phyloP scores from a whole-genome alignment of 2,329 filamentous ascomycete genomes.

The Fusarium nelsonii region DNA sequence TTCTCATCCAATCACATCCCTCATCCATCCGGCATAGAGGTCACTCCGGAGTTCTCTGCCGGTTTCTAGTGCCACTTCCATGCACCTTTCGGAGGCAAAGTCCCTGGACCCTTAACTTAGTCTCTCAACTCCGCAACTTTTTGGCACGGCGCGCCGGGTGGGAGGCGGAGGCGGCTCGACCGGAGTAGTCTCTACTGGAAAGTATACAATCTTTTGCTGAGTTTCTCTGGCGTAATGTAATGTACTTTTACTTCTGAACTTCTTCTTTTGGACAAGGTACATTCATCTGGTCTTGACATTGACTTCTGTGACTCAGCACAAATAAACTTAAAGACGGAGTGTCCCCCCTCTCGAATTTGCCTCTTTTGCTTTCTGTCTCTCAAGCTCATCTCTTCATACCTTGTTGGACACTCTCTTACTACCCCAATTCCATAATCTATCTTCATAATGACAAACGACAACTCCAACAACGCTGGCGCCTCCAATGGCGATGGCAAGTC shows the following conservation, averaged over 20 bases:
- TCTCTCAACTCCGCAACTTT: constrained; percentile 22
- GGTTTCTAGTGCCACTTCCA: neutral
- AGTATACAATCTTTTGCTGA: neutral
- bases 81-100: neutral
- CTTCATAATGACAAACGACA: constrained; percentile 53
- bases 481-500: constrained; percentile 55
- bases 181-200: constrained; percentile 12
- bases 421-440: neutral
- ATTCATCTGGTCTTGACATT: neutral
- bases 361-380: neutral
- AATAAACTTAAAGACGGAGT: constrained; percentile 19
- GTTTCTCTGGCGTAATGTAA: constrained; percentile 3
- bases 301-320: constrained; percentile 25
- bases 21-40: neutral
- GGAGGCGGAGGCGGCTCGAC: constrained; percentile 14
- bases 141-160: constrained; percentile 35
- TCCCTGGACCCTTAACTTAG: constrained; percentile 3
- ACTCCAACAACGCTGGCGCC: constrained; percentile 43
- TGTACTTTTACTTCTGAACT: constrained; percentile 13
- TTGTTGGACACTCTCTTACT: neutral
- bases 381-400: neutral
- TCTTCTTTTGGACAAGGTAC: constrained; percentile 31
- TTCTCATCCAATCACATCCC: constrained; percentile 13
- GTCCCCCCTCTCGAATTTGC: constrained; percentile 3
- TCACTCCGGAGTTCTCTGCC: constrained; percentile 20